Evolutionary conservation across 352 stramenopile genomes (phyloP).

Genomic region (Globisporangium canariense): DNA sequence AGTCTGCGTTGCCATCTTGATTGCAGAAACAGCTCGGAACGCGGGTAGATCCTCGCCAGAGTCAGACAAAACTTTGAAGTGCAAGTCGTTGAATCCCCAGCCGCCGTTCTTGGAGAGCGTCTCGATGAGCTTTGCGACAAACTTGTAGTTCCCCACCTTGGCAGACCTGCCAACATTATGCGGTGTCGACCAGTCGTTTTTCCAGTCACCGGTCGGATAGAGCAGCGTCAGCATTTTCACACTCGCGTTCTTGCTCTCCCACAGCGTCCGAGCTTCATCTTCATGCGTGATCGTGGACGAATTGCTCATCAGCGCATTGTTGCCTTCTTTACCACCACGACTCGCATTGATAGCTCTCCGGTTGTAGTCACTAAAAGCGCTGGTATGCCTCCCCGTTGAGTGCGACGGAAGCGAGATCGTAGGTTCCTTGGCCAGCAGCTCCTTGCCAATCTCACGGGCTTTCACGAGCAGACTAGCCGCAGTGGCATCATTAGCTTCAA

Average conservation of each 20-base stretch:
- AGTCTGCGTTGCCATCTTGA: slow-evolving; percentile 64
- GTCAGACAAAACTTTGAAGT: slow-evolving; percentile 52
- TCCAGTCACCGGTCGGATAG: slow-evolving; percentile 63
- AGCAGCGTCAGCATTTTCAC: slow-evolving; percentile 64
- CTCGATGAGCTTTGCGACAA: slow-evolving; percentile 37
- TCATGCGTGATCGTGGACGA: background rate
- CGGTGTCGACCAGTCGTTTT: slow-evolving; percentile 15
- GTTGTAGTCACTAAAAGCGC: slow-evolving; percentile 79
- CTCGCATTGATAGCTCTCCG: slow-evolving; percentile 77
- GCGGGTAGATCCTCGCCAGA: slow-evolving; percentile 31
- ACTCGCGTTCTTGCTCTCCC: slow-evolving; percentile 38
- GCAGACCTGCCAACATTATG: slow-evolving; percentile 26
- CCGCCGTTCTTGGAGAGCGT: slow-evolving; percentile 41
- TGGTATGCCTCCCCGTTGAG: slow-evolving; percentile 76
- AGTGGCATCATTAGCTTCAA: slow-evolving; percentile 55
- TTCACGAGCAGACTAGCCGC: slow-evolving; percentile 43
- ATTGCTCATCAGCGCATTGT: slow-evolving; percentile 54
- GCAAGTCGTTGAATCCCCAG: slow-evolving; percentile 63
- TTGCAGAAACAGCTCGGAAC: slow-evolving; percentile 60
- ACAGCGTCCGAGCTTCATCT: slow-evolving; percentile 31
- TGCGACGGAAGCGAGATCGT: slow-evolving; percentile 62
- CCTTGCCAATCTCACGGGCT: slow-evolving; percentile 39
- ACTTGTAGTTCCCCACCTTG: slow-evolving; percentile 35
- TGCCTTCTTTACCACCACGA: slow-evolving; percentile 73
- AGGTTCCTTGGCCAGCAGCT: slow-evolving; percentile 37